Evolutionary conservation across 352 stramenopile species (phyloP), one percentile per base, ranked within the genome.

Genomic region (Phytopythium boreale): DNA sequence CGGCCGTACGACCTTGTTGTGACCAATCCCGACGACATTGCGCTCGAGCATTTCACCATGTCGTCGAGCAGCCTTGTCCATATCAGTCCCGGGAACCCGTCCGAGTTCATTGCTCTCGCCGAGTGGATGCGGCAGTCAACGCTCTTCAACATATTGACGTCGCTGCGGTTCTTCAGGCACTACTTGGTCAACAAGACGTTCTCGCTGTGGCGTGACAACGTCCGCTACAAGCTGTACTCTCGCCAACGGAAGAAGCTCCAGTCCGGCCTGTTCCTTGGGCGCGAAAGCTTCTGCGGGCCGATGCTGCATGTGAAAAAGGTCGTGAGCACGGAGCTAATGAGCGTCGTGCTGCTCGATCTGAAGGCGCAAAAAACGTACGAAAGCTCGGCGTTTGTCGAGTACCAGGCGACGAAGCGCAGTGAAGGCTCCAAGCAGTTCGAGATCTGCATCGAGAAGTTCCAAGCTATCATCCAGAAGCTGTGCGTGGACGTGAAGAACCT

Each of bases 71-170:
- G 87, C 0, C 78, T 95, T 24, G 87, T 94, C 29, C 82, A 92
- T 66, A 82, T 94, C 63, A 84, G 63, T 20, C 67, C 74, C 2
- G 82, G 87, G 1, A 86, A 81, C 61, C 87, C 91, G 11, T 96
- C 89, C 9, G 95, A 98, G 70, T 98, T 98, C 51, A 92, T 97
- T 36, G 82, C 95, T 15, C 78, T 98, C 7, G 82, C 89, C 6
- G 93, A 98, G 64, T 98, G 94, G 94, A 98, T 98, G 88, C 84
- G 93, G 6, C 87, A 98, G 66, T 95, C 84, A 1, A 98, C 92
- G 22, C 87, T 97, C 56, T 98, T 98, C 57, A 98, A 98, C 62
- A 90, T 98, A 29, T 80, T 98, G n/a, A 93, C 87, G 37, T 96
- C 84, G 27, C 88, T 98, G 17, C 82, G 83, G 1, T 98, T 97